phyloP scores from a whole-genome alignment of 2,329 filamentous ascomycete species.

The Apiospora saccharicola region DNA sequence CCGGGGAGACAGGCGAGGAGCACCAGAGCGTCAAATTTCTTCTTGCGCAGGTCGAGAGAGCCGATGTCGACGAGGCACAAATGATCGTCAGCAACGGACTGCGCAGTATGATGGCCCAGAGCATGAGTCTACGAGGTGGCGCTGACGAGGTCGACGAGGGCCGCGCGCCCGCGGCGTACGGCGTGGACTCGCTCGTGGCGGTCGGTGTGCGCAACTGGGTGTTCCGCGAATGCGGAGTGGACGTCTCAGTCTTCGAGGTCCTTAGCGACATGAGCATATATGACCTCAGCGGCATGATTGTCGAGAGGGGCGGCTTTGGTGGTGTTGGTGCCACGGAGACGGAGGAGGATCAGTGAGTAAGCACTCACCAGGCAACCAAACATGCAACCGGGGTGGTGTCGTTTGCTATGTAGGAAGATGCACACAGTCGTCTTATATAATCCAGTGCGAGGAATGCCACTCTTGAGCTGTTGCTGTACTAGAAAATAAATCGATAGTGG shows the following conservation, averaged over 20 bases:
- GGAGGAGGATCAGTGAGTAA: background rate
- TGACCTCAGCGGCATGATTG: constrained; percentile 48
- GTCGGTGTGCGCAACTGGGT: constrained; percentile 63
- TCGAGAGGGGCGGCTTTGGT: constrained; percentile 33
- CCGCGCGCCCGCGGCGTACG: constrained; percentile 53
- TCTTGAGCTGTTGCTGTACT: background rate
- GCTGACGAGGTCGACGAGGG: constrained; percentile 53
- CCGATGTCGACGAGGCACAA: constrained; percentile 39
- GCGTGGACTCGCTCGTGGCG: constrained; percentile 60
- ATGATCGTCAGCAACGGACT: constrained; percentile 47
- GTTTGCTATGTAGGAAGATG: background rate
- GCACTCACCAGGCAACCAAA: background rate
- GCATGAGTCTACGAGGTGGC: constrained; percentile 55
- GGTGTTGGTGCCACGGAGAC: background rate
- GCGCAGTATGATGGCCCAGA: constrained; percentile 50
- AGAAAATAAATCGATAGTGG: background rate
- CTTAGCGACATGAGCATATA: constrained; percentile 51
- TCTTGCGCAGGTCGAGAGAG: constrained; percentile 29
- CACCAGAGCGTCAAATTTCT: constrained; percentile 24
- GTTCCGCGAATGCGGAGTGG: constrained; percentile 50
- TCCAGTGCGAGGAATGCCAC: background rate
- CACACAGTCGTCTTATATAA: background rate
- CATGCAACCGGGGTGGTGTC: background rate
- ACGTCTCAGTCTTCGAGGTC: constrained; percentile 57
- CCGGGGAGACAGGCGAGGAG: constrained; percentile 29